Evolutionary conservation across 2,329 filamentous ascomycete species (phyloP), one percentile per base, ranked within the genome.

Genomic region (Neofusicoccum sp.): DNA sequence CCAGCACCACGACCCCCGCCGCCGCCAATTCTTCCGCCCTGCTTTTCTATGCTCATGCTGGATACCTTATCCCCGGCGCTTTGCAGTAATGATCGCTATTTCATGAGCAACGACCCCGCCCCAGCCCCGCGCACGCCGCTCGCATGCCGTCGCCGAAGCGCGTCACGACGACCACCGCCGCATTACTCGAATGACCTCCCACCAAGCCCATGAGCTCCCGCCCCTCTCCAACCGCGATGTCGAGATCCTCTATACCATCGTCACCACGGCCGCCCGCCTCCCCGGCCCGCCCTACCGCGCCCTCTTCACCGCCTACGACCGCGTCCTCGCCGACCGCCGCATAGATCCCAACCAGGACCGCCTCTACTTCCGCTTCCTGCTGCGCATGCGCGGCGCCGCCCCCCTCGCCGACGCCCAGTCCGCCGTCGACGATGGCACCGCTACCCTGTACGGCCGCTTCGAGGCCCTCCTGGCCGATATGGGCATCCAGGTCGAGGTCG

Each of bases 231-330:
- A 41, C 58, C 4, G 61, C 92, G 93, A 96, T 78, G 89, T 96
- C 73, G 83, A 84, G 63, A 82, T 91, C 63, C 81, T 96, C 61
- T 89, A 91, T 74, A 82, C 89, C 62, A 90, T 96, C 69, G 87
- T 96, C 69, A 79, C 81, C 63, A 82, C 83, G 67, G 92, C 90
- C 44, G 86, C 93, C 75, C 78, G 84, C 41, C 81, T 89, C 31
- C 80, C 85, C 1, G 83, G 84, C 60, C 80, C 89, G 24, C 87
- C 90, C 3, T 91, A 89, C 61, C 86, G 87, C 69, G 90, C 91
- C 8, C 82, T 96, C 16, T 96, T 96, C 75, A 82, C 83, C 58
- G 90, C 91, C 31, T 96, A 96, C 71, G 89, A 95, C 70, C 81
- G 85, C 60, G 82, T 93, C 43, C 83, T 96, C n/a, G 84, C 84